Percentiles rank a stretch among this genome's conserved stretches.
These are phyloP conservation scores for Vicia villosa DNA, from an alignment of 306 rosid species.

Conservation along the genomic window DNA sequence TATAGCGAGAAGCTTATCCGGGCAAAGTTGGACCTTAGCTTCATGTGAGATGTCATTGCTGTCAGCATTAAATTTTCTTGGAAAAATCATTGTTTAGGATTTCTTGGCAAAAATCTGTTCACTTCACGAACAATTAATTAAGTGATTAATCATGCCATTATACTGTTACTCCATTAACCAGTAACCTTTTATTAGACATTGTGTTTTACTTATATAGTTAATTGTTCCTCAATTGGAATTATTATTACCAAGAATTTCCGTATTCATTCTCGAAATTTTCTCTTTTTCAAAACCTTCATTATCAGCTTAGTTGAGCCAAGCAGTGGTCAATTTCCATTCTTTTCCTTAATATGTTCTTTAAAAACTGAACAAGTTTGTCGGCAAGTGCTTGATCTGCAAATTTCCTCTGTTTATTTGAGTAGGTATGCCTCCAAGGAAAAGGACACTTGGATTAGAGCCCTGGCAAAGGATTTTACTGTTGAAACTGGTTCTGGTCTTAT, in stretches of 20 bases:
- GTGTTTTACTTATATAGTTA: conserved; percentile 12
- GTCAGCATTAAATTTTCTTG: not conserved
- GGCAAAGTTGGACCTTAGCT: conserved; percentile 93
- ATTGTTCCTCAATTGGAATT: conserved; percentile 27
- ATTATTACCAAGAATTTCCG: conserved; percentile 31
- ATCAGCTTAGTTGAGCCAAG: conserved; percentile 1
- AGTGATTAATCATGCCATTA: conserved; percentile 2
- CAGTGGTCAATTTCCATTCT: conserved; percentile 4
- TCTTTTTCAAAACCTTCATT: not conserved
- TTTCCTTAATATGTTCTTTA: not conserved
- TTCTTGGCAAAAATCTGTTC: conserved; percentile 25
- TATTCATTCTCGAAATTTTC: conserved; percentile 5
- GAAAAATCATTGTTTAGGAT: conserved; percentile 16
- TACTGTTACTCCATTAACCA: conserved; percentile 21
- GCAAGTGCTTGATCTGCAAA: conserved; percentile 27
- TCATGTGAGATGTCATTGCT: conserved; percentile 68
- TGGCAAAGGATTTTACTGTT: conserved; percentile 86
- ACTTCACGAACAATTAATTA: conserved; percentile 15
- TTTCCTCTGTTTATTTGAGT: conserved; percentile 39
- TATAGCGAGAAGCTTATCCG: conserved; percentile 96
- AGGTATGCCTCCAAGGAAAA: conserved; percentile 97
- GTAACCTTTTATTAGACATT: conserved; percentile 20
- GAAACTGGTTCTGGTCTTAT: conserved; percentile 98
- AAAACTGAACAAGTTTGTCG: not conserved
- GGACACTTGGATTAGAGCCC: conserved; percentile 92